Base-by-base conservation (phyloP, 805 yeast genomes). In the Millerozyma acaciae region DNA sequence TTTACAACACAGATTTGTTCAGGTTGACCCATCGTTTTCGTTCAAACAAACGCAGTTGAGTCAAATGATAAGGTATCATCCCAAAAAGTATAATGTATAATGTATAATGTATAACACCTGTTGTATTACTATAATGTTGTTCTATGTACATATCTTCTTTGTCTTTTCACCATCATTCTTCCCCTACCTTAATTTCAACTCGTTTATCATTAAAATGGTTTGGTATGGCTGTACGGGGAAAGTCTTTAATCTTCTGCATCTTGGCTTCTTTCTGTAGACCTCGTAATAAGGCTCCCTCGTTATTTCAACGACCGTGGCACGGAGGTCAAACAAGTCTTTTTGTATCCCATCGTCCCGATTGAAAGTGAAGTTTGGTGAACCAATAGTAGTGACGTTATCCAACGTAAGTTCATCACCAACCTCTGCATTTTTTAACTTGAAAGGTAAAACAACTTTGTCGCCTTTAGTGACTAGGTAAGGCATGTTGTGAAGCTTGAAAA, bases 381-480 rank as follows among this genome's bases (percentile, higher is more conserved):
- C 98, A 18, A 93, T 60, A 8, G 87, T 79, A 10, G 81, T 75
- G 21, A 90, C 88, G 47, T 87, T 80, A 41, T 75, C 77, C 53
- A 93, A 72, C 30, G 70, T 62, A 32, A 93, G 65, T n/a, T 69
- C 68, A 57, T 89, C 96, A 13, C 99, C 98, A 4, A 90, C 80
- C 33, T 78, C 70, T 8, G 82, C 93, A 34, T 77, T 75, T 48
- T 78, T 81, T 67, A 93, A 53, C 43, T 78, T 75, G 59, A 76
- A 89, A 3, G 97, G 96, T 24, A 93, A 60, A 16, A 78, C 73
- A 33, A 93, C 74, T 44, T 70, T 74, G 57, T 93, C 99, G 15
- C 99, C 99, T 45, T 80, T 76, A 16, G 97, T 88, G 12, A 93
- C 93, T 40, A 93, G 66, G 51, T 85, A 88, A 26, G 93, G 86